Base-by-base conservation (phyloP, 140 eudicot species). In the Artemisia princeps region DNA sequence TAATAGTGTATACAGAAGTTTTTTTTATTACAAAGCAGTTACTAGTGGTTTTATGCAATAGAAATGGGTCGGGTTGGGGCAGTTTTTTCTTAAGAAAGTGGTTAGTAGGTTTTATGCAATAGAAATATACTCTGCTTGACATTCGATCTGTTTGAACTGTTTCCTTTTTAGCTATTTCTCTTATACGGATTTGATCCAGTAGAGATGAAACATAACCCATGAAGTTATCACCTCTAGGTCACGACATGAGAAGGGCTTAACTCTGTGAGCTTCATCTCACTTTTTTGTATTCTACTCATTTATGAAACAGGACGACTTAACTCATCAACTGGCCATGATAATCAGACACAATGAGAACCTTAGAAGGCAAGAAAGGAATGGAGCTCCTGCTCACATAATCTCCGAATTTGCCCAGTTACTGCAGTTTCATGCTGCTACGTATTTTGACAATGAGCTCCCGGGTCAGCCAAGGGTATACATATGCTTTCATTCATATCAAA, bases 351-450 rank as follows among this genome's bases (percentile, higher is more conserved):
- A 92, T 61, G 96, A 92, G 77, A 85, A 85, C 57, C 69, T 92
- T 66, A 85, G 92, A 79, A 83, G 66, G 72, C 96, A 92, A 70
- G 98, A 88, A 78, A 83, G 89, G 49, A 88, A 85, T 77, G 96
- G 98, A 70, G 98, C 98, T 53, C 98, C 98, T 67, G 96, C 98
- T 40, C 98, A 92, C 74, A 85, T 92, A 53, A 88, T 92, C 0
- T 85, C 96, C 5, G 96, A 89, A 71, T 89, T 89, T 73, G 83
- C 96, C 6, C 95, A 89, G 79, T 64, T 89, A 71, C 61, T 86
- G 78, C 95, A 89, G 86, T 89, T 86, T 59, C 96, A 89, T 66
- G 79, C 86, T 61, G 90, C 96, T 10, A 89, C 95, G n/a, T 89
- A 89, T 78, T 85, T 89, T 49, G 95, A 89, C 73, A 89, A 89